These are phyloP conservation scores for Fusarium robinianum DNA, from an alignment of 2,329 filamentous ascomycete genomes.

Conservation along the genomic window DNA sequence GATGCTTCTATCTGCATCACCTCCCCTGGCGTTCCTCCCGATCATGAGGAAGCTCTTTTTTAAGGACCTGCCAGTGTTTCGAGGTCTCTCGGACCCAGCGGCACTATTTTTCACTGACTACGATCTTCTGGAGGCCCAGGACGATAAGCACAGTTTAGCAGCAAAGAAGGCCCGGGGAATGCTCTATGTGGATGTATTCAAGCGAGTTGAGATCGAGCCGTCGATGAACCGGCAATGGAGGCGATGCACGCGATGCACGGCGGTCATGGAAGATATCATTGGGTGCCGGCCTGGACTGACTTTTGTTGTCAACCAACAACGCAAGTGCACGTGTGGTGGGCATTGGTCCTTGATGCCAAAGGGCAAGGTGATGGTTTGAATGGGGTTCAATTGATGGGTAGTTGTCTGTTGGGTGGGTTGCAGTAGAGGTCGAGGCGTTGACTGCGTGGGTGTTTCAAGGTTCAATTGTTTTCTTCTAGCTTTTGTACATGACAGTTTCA, in stretches of 20 bases:
- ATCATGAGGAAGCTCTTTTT: constrained; percentile 70
- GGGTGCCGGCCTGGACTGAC: constrained; percentile 54
- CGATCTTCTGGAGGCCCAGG: constrained; percentile 67
- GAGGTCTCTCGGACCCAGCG: constrained; percentile 64
- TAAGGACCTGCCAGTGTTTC: constrained; percentile 61
- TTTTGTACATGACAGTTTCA: too few relatives aligned
- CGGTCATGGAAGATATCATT: constrained; percentile 66
- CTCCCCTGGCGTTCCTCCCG: constrained; percentile 52
- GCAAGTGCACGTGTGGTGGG: constrained; percentile 60
- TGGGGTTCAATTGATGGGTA: too few relatives aligned
- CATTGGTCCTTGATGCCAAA: constrained; percentile 53
- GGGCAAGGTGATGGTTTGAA: constrained; percentile 33
- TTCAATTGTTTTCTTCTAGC: too few relatives aligned
- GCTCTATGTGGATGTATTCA: constrained; percentile 60
- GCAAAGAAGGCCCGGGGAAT: constrained; percentile 43
- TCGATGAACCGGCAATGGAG: constrained; percentile 41
- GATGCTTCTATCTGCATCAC: constrained; percentile 55
- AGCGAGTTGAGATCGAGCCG: constrained; percentile 56
- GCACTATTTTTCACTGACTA: constrained; percentile 76
- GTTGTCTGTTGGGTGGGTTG: too few relatives aligned
- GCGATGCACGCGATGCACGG: constrained; percentile 60
- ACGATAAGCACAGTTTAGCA: constrained; percentile 56
- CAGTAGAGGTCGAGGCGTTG: too few relatives aligned
- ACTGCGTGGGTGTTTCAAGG: too few relatives aligned
- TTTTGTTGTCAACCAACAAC: constrained; percentile 59